Evolutionary conservation across 164 flowering plant species (phyloP), one percentile per base, ranked within the genome.

Genomic region (Houttuynia cordata): DNA sequence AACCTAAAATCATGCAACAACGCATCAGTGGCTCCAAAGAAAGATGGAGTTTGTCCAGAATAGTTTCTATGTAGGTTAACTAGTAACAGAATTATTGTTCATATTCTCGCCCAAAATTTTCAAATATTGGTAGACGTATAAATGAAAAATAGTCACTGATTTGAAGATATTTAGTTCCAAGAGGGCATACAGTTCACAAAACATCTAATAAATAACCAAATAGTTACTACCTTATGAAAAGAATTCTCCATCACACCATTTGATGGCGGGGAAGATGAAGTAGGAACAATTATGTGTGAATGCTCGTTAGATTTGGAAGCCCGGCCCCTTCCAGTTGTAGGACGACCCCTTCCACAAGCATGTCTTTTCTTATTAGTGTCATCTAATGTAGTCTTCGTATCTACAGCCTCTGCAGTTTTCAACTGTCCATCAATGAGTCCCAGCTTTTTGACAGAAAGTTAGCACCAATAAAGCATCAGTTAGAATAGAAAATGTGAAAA

Each of bases 191-290:
- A 45, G 14, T 45, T 45, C 17, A 12, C 12, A 2, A 1, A 17
- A 45, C 14, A 12, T 12, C 15, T 30, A 30, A 30, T 6, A 30
- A 10, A 7, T 45, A 45, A 45, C 47, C n/a, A 13, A 24, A 54
- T 24, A 54, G 34, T 23, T n/a, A 23, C 18, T 67, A 86, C 97
- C 93, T 79, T 85, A 20, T 62, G 67, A 57, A 57, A 61, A 30
- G 77, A 77, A 66, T 73, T 83, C 59, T 83, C 92, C 45, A 62
- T 68, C 50, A 82, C 92, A 51, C 95, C 96, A 81, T 90, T 93
- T 58, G 80, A 72, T 59, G 71, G 61, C 50, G 69, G 56, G 55
- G 62, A 57, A 24, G 74, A 51, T 8, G 80, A 68, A 56, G 77
- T 61, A 30, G 37, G 6, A 58, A 42, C 58, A 66, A 75, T 84